These are phyloP conservation scores for Phytophthora brassicae DNA, from an alignment of 352 stramenopile genomes.

Conservation along the genomic window DNA sequence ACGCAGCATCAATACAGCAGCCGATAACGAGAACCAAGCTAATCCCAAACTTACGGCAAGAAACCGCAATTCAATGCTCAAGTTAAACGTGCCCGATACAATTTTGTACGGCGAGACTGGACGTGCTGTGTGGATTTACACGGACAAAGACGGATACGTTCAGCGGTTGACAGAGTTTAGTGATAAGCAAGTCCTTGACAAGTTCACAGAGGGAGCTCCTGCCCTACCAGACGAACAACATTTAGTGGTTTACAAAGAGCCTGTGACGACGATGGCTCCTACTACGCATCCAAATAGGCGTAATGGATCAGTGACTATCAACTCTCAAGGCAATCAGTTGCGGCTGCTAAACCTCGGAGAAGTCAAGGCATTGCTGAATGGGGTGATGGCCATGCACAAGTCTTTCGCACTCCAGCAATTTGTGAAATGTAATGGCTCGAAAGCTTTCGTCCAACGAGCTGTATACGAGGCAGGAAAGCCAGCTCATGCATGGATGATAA, in stretches of 20 bases:
- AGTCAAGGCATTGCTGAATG: constrained; percentile 69
- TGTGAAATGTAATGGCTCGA: constrained; percentile 68
- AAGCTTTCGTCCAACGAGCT: constrained; percentile 69
- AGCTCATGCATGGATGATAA: constrained; percentile 79
- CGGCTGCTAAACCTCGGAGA: constrained; percentile 64
- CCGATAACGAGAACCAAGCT: constrained; percentile 3
- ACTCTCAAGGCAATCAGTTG: constrained; percentile 62
- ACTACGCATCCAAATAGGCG: background rate
- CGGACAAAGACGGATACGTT: constrained; percentile 65
- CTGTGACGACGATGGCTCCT: constrained; percentile 32
- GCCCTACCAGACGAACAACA: constrained; percentile 38
- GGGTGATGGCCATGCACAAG: constrained; percentile 58
- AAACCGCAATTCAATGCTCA: constrained; percentile 29
- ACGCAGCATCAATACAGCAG: background rate
- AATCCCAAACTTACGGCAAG: constrained; percentile 10
- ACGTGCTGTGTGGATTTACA: constrained; percentile 72
- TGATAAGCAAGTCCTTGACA: constrained; percentile 77
- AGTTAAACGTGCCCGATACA: constrained; percentile 77
- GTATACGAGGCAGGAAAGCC: constrained; percentile 68
- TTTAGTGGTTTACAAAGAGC: constrained; percentile 76
- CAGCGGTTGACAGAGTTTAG: constrained; percentile 64
- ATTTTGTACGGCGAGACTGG: constrained; percentile 81
- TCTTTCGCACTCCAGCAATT: constrained; percentile 77
- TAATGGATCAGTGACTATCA: constrained; percentile 15
- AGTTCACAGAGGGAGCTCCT: constrained; percentile 37